A percentile compares a stretch with the other conserved stretches of the same genome.
Conservation (phyloP, 2,329 filamentous ascomycete genomes). For the Botrytis porri region DNA sequence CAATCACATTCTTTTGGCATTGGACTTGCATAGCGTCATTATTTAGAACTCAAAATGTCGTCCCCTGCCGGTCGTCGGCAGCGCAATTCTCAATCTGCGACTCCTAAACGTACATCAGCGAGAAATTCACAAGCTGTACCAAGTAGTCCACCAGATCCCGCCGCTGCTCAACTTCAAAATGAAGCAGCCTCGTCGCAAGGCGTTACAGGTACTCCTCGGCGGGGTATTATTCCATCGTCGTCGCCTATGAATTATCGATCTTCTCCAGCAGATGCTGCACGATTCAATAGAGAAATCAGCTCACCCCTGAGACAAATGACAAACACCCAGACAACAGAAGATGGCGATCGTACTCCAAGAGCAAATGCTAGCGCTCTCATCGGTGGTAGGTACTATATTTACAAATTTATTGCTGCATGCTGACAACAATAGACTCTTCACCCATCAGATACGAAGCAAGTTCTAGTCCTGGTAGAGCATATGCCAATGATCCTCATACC, state of each 20-base stretch:
- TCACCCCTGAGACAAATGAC: constrained; percentile 59
- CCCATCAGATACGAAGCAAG: constrained; percentile 88
- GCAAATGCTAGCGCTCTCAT: constrained; percentile 53
- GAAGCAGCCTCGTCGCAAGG: constrained; percentile 38
- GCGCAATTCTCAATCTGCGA: constrained; percentile 53
- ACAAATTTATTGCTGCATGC: constrained; percentile 8
- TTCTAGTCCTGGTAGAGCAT: constrained; percentile 73
- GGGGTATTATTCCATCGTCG: constrained; percentile 61
- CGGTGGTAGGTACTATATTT: constrained; percentile 54
- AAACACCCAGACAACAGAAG: constrained; percentile 53
- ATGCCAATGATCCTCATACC: constrained; percentile 54
- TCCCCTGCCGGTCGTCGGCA: constrained; percentile 57
- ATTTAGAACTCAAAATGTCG: constrained; percentile 50
- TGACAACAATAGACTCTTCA: constrained; percentile 69
- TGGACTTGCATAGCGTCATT: background rate
- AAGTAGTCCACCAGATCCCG: constrained; percentile 45
- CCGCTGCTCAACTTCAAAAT: constrained; percentile 38
- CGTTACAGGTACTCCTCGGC: constrained; percentile 45
- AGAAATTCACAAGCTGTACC: constrained; percentile 54
- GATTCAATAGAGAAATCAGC: constrained; percentile 45
- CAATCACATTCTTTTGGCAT: constrained; percentile 7
- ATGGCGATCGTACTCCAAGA: constrained; percentile 68
- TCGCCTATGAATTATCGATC: constrained; percentile 79
- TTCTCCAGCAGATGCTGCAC: constrained; percentile 49
- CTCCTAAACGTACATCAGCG: constrained; percentile 56